phyloP scores from a whole-genome alignment of 495 filamentous ascomycete species.

The Aspergillus sclerotiicarbonarius region DNA sequence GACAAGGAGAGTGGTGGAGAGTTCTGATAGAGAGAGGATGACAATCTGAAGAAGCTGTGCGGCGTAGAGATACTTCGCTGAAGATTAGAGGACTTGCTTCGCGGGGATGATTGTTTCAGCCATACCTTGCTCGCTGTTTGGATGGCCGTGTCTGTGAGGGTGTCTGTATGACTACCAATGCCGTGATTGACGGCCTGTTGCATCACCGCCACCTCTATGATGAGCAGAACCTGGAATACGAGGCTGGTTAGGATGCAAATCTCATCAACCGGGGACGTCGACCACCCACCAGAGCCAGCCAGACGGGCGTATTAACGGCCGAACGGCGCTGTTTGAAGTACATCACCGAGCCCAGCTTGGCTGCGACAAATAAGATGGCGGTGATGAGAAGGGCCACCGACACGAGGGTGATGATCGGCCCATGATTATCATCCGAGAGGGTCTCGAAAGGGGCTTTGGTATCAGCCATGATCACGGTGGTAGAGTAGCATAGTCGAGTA shows the following conservation, averaged over 20 bases:
- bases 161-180: conserved; percentile 22
- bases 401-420: conserved; percentile 22
- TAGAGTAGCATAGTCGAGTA: conserved; percentile 3
- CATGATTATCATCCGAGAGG: conserved; percentile 22
- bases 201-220: conserved; percentile 24
- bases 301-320: conserved; percentile 29
- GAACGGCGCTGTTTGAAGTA: conserved; percentile 32
- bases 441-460: conserved; percentile 18
- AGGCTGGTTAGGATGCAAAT: too few species aligned
- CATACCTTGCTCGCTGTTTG: conserved; percentile 22
- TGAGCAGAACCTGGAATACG: conserved; percentile 25
- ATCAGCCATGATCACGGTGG: conserved; percentile 17
- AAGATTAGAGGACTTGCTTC: neutral
- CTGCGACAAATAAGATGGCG: conserved; percentile 25
- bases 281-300: conserved; percentile 30
- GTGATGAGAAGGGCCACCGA: conserved; percentile 26
- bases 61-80: conserved; percentile 22
- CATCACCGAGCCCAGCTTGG: conserved; percentile 22
- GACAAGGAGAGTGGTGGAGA: conserved; percentile 27
- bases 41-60: conserved; percentile 27
- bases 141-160: conserved; percentile 16
- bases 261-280: too few species aligned
- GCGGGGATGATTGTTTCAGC: neutral
- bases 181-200: conserved; percentile 29
- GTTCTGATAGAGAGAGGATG: conserved; percentile 25